These are phyloP conservation scores for Penicillium waksmanii DNA, from an alignment of 495 filamentous ascomycete genomes.

Conservation along the genomic window DNA sequence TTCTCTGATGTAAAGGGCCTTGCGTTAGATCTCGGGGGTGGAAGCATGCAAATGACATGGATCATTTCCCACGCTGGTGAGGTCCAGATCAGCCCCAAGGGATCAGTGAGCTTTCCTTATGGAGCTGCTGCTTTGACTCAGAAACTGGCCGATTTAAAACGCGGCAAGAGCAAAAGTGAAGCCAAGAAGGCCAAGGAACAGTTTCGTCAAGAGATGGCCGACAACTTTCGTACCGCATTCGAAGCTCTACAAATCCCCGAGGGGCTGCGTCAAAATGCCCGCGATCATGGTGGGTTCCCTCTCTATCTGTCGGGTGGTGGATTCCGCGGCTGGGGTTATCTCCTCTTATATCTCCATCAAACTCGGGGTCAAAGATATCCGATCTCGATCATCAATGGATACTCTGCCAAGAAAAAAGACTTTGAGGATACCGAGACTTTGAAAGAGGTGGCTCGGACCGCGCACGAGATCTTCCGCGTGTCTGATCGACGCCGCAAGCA, in stretches of 20 bases:
- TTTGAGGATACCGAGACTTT: constrained; percentile 67
- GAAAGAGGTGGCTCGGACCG: constrained; percentile 49
- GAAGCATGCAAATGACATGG: constrained; percentile 90
- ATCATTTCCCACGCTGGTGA: constrained; percentile 61
- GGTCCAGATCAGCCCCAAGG: constrained; percentile 52
- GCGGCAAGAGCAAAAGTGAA: constrained; percentile 33
- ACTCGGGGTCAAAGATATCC: constrained; percentile 75
- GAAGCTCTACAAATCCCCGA: constrained; percentile 58
- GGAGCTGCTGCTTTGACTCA: constrained; percentile 80
- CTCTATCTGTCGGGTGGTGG: constrained; percentile 87
- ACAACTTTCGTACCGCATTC: constrained; percentile 65
- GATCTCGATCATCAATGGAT: constrained; percentile 83
- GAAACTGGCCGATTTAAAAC: constrained; percentile 55
- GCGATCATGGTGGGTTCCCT: constrained; percentile 59
- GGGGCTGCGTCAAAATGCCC: constrained; percentile 46
- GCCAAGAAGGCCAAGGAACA: constrained; percentile 34
- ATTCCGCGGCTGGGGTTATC: constrained; percentile 87
- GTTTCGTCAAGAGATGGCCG: constrained; percentile 60
- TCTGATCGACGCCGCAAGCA: constrained; percentile 80
- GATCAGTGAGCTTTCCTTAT: constrained; percentile 70
- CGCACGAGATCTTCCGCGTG: constrained; percentile 71
- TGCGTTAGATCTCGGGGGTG: constrained; percentile 88
- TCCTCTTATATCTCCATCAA: constrained; percentile 65
- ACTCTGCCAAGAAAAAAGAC: constrained; percentile 60
- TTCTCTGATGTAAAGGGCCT: constrained; percentile 68